Percentiles rank a stretch among this genome's conserved stretches.
These are phyloP conservation scores for Cordyceps javanica DNA, from an alignment of 2,329 filamentous ascomycete genomes.

Conservation along the genomic window DNA sequence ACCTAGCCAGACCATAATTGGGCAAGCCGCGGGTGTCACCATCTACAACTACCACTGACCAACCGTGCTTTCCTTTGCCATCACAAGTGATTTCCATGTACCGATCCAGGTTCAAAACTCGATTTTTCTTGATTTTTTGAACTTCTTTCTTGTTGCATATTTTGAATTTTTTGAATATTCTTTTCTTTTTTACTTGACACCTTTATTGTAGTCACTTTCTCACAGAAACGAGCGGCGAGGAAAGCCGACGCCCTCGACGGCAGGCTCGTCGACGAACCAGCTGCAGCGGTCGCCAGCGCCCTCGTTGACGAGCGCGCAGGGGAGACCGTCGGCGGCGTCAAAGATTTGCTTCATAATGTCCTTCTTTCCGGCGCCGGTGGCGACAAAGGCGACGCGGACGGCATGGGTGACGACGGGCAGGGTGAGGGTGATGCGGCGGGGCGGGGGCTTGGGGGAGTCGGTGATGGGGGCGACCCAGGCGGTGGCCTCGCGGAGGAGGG, in stretches of 20 bases:
- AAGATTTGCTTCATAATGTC: constrained; percentile 91
- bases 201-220: not conserved
- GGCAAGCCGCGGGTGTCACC: not conserved
- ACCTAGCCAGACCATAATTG: not conserved
- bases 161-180: not conserved
- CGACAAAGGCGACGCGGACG: constrained; percentile 82
- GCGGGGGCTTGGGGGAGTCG: constrained; percentile 91
- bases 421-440: constrained; percentile 84
- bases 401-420: constrained; percentile 86
- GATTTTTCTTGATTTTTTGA: not conserved
- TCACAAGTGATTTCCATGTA: not conserved
- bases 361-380: constrained; percentile 84
- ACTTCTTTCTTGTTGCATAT: not conserved
- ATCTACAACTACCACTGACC: too few species aligned
- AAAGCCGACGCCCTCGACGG: constrained; percentile 79
- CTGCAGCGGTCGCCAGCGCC: constrained; percentile 77
- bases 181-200: not conserved
- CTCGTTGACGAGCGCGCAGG: constrained; percentile 83
- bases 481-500: constrained; percentile 69
- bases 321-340: constrained; percentile 68
- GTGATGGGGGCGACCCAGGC: constrained; percentile 91
- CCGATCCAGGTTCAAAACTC: not conserved
- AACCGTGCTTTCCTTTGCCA: too few species aligned
- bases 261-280: constrained; percentile 89
- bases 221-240: constrained; percentile 63